Conservation (phyloP, 148 eudicot species). For the Diospyros lotus region DNA sequence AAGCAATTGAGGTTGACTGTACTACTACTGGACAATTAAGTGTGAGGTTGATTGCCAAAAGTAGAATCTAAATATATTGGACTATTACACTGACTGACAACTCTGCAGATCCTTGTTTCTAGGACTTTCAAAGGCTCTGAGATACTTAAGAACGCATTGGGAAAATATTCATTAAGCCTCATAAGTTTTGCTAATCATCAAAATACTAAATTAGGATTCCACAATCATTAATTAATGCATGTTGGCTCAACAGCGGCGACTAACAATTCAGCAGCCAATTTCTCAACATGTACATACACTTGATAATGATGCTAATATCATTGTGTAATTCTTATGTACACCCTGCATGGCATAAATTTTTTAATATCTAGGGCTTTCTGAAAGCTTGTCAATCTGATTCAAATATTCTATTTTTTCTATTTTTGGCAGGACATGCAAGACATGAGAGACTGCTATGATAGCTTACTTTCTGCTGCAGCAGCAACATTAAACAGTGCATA, state of each 20-base stretch:
- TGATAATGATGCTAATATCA: background rate
- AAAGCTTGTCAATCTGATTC: background rate
- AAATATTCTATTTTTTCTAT: conserved; percentile 1
- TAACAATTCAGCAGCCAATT: conserved; percentile 1
- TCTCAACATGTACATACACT: background rate
- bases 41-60: too few relatives aligned
- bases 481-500: conserved; percentile 79
- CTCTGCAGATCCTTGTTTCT: too few relatives aligned
- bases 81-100: too few relatives aligned
- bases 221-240: too few relatives aligned
- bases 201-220: background rate
- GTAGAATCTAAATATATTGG: too few relatives aligned
- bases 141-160: too few relatives aligned
- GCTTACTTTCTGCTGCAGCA: conserved; percentile 87
- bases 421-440: conserved; percentile 76
- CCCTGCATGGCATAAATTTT: background rate
- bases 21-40: too few relatives aligned
- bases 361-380: background rate
- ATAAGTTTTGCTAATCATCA: background rate
- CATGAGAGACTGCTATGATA: conserved; percentile 87
- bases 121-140: too few relatives aligned
- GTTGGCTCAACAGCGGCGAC: background rate
- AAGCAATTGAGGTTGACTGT: too few relatives aligned
- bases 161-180: too few relatives aligned
- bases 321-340: background rate